These are phyloP conservation scores for Xylogone sp. DNA, from an alignment of 2,329 filamentous ascomycete species.

Conservation along the genomic window DNA sequence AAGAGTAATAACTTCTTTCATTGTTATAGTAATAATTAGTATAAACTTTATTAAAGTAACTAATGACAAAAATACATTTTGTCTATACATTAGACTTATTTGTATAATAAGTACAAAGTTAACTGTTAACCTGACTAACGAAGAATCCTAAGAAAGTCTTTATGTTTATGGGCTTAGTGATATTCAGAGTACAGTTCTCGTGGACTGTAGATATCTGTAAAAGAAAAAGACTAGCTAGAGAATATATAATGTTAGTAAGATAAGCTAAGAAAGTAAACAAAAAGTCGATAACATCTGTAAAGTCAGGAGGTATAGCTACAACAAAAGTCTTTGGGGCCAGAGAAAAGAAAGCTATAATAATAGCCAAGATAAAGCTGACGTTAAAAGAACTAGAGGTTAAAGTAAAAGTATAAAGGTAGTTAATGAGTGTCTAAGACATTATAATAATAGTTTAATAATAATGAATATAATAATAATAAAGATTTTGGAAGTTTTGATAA, in stretches of 20 bases:
- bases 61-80: constrained; percentile 1
- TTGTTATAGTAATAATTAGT: constrained; percentile 7
- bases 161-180: constrained; percentile 3
- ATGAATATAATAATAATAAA: background rate
- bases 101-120: constrained; percentile 1
- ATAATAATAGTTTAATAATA: background rate
- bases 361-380: background rate
- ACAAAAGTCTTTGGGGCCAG: constrained; percentile 7
- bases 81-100: background rate
- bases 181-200: constrained; percentile 1
- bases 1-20: constrained; percentile 4
- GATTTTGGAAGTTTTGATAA: background rate
- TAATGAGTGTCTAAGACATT: background rate
- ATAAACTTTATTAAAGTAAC: constrained; percentile 3
- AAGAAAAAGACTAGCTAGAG: background rate
- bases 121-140: background rate
- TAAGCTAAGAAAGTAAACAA: background rate
- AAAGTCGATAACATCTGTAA: background rate
- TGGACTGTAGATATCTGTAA: constrained; percentile 1
- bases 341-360: background rate
- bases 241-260: background rate
- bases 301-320: background rate
- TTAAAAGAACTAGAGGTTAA: background rate
- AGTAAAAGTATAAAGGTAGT: background rate
- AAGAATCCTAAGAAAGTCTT: constrained; percentile 4